phyloP scores from a whole-genome alignment of 495 filamentous ascomycete species.

The Penicillium lividum region DNA sequence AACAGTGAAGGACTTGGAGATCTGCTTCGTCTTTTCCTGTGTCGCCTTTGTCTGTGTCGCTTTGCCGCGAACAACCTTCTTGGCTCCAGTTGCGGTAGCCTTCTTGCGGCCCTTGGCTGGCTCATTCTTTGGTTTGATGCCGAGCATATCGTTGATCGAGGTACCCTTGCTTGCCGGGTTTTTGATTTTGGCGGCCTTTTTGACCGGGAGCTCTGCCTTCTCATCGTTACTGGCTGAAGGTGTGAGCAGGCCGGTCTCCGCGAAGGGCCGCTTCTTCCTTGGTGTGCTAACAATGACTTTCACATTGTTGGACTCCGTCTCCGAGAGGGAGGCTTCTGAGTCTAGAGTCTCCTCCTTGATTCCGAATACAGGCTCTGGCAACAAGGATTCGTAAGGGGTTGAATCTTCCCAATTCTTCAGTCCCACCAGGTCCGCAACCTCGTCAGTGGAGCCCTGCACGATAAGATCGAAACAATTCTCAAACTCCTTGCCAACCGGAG shows the following conservation, averaged over 20 bases:
- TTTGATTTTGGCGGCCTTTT: conserved; percentile 8
- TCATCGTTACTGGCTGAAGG: conserved; percentile 56
- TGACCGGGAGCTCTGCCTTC: conserved; percentile 17
- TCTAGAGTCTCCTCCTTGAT: conserved; percentile 1
- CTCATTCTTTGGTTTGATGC: not conserved
- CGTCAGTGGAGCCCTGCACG: conserved; percentile 82
- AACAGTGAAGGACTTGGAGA: conserved; percentile 27
- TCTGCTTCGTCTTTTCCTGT: conserved; percentile 18
- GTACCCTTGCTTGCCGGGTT: not conserved
- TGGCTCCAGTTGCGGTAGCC: conserved; percentile 14
- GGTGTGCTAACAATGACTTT: conserved; percentile 47
- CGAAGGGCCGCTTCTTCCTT: conserved; percentile 40
- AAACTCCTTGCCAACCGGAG: conserved; percentile 79
- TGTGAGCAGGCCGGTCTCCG: conserved; percentile 59
- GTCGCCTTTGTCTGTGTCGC: conserved; percentile 20
- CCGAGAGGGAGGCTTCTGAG: conserved; percentile 10
- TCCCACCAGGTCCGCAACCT: conserved; percentile 73
- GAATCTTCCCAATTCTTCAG: conserved; percentile 76
- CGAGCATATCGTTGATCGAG: not conserved
- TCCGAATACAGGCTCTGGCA: conserved; percentile 28
- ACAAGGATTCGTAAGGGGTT: conserved; percentile 11
- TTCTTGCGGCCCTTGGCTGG: conserved; percentile 26
- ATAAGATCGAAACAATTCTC: conserved; percentile 91
- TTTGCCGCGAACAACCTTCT: conserved; percentile 24
- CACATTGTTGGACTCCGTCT: conserved; percentile 41